Conservation (phyloP, 495 filamentous ascomycete genomes). For the Poronia punctata region DNA sequence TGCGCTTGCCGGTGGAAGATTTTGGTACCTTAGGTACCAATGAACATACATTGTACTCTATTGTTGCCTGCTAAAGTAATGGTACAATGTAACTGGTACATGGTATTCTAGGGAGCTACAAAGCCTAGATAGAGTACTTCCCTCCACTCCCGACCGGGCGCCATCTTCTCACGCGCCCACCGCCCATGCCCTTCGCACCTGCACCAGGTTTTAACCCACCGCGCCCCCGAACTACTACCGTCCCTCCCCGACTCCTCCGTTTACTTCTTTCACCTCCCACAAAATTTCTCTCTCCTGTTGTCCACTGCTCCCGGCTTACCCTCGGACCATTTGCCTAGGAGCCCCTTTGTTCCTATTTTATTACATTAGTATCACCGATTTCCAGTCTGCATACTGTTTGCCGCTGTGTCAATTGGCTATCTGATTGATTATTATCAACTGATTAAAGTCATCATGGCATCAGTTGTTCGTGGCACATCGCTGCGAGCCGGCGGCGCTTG, state of each 20-base stretch:
- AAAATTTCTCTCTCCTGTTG: conserved; percentile 12
- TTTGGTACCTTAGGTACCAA: no score
- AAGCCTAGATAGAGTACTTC: no score
- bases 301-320: conserved; percentile 20
- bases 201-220: conserved; percentile 24
- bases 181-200: conserved; percentile 16
- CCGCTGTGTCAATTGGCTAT: not conserved
- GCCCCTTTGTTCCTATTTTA: not conserved
- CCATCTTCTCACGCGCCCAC: conserved; percentile 12
- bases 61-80: no score
- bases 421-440: not conserved
- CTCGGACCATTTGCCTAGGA: conserved; percentile 13
- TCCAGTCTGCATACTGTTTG: conserved; percentile 3
- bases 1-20: no score
- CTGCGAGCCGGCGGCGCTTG: conserved; percentile 47
- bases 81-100: no score
- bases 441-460: conserved; percentile 26
- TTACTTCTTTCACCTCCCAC: conserved; percentile 13
- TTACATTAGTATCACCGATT: no score
- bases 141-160: conserved; percentile 13
- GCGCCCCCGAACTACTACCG: conserved; percentile 26
- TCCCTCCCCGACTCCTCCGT: conserved; percentile 26
- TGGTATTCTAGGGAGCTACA: no score
- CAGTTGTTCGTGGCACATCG: conserved; percentile 43
- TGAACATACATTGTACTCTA: no score